A percentile compares a stretch with the other conserved stretches of the same genome.
phyloP scores from a whole-genome alignment of 805 yeast genomes.

The Sungouiella blattae region DNA sequence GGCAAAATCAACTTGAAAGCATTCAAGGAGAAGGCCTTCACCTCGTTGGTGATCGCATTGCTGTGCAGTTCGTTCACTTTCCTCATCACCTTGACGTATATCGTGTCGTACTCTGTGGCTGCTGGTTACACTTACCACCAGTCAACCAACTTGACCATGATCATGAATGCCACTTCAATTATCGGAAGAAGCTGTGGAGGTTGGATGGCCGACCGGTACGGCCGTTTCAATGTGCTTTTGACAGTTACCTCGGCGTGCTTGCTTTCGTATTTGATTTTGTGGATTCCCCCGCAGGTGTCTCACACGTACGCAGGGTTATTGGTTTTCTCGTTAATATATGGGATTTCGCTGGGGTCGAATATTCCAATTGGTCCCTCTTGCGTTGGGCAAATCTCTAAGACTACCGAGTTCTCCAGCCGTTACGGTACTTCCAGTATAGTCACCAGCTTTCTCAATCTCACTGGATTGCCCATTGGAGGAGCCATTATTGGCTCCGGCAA shows the following conservation, averaged over 20 bases:
- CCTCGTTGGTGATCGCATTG: conserved; percentile 18
- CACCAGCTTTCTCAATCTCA: conserved; percentile 1
- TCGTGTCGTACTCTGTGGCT: conserved; percentile 24
- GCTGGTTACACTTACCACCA: conserved; percentile 17
- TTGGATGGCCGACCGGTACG: conserved; percentile 1
- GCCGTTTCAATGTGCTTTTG: conserved; percentile 1
- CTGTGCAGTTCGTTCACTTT: conserved; percentile 1
- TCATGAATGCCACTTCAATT: conserved; percentile 23
- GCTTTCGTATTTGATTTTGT: conserved; percentile 19
- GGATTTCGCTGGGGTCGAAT: conserved; percentile 24
- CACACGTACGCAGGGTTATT: conserved; percentile 21
- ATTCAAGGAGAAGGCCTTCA: conserved; percentile 21
- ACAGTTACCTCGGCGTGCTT: not conserved
- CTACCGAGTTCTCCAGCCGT: conserved; percentile 23
- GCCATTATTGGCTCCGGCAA: conserved; percentile 1
- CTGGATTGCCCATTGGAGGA: conserved; percentile 1
- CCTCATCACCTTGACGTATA: conserved; percentile 17
- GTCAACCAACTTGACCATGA: conserved; percentile 21
- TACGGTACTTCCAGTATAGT: conserved; percentile 18
- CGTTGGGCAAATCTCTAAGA: conserved; percentile 24
- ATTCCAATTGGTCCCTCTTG: conserved; percentile 21
- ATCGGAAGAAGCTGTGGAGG: conserved; percentile 18
- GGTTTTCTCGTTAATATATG: conserved; percentile 23
- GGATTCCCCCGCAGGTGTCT: conserved; percentile 25
- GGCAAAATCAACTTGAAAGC: conserved; percentile 20